phyloP scores from a whole-genome alignment of 768 basidiomycete genomes.

The Cantharellus anzutake region DNA sequence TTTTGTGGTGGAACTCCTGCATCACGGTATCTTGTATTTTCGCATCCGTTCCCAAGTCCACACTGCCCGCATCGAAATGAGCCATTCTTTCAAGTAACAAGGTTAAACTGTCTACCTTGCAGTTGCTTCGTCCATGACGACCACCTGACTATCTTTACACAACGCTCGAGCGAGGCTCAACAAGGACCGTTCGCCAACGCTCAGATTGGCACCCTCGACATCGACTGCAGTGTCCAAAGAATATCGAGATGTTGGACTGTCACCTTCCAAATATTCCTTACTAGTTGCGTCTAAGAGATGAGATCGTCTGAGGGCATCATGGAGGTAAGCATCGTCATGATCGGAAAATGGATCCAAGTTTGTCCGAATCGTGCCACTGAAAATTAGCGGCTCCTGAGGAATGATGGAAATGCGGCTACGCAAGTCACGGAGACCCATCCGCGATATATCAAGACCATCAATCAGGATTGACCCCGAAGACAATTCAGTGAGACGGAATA shows the following conservation, averaged over 20 bases:
- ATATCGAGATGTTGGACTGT: constrained; percentile 13
- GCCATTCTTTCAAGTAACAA: not conserved
- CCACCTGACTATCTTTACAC: constrained; percentile 35
- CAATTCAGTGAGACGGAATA: constrained; percentile 5
- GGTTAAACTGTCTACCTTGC: constrained; percentile 7
- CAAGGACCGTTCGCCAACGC: constrained; percentile 8
- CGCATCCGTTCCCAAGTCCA: constrained; percentile 22
- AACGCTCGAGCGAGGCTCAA: constrained; percentile 6
- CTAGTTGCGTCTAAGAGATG: constrained; percentile 15
- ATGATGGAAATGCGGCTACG: constrained; percentile 3
- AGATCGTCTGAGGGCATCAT: constrained; percentile 25
- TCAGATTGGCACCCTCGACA: constrained; percentile 23
- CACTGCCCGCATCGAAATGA: not conserved
- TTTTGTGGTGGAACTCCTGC: constrained; percentile 16
- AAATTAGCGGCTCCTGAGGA: constrained; percentile 1
- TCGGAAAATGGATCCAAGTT: constrained; percentile 72
- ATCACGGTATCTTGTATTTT: constrained; percentile 16
- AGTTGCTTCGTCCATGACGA: constrained; percentile 18
- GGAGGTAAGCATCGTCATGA: constrained; percentile 38
- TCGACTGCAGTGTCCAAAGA: constrained; percentile 24
- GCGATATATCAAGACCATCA: constrained; percentile 4
- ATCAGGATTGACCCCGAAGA: constrained; percentile 2
- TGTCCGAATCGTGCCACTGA: constrained; percentile 44
- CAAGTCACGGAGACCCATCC: not conserved
- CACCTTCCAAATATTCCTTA: not conserved